Evolutionary conservation across 805 yeast genomes (phyloP), one percentile per base, ranked within the genome.

Genomic region (Lipomyces sp.): DNA sequence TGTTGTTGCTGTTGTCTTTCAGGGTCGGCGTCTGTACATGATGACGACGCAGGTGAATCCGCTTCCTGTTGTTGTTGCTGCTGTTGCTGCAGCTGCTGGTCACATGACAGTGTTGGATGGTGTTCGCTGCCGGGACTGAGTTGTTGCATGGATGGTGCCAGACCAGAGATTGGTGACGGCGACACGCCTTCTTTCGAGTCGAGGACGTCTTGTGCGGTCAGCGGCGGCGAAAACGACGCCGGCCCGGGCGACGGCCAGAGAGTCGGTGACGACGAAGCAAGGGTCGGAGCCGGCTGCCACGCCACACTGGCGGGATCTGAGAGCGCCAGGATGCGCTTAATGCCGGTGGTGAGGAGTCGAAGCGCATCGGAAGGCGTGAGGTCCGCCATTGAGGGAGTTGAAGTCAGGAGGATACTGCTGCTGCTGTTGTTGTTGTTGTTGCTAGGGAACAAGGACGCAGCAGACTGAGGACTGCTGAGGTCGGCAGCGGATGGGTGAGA

Each of bases 291-390:
- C 35, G 60, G 53, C 35, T 24, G 33, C 45, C 45, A 18, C 7
- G 63, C 55, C 37, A 63, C 59, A 35, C 57, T 60, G 18, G 56
- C 56, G 29, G 67, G 64, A 35, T 53, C 62, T 50, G 61, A 60
- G 29, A 55, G 53, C 13, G 62, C 64, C 35, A 65, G 63, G 30
- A 62, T 56, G 59, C 58, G 64, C 13, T 57, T 33, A 37, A 65
- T 62, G 60, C 69, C 65, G 62, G 57, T 61, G 11, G 54, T 57
- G 11, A 65, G 69, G 57, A 65, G 69, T 51, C 30, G 62, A 39
- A 65, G 66, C 2, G 69, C 69, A 30, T 62, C 66, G 34, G 60
- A 48, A 34, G 67, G 67, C 34, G 67, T 15, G 50, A 64, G 61
- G 29, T 60, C 64, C 11, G 60, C 59, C 61, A 64, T 57, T 8